Base-by-base conservation (phyloP, 495 filamentous ascomycete genomes). In the Xylaria intraflava region DNA sequence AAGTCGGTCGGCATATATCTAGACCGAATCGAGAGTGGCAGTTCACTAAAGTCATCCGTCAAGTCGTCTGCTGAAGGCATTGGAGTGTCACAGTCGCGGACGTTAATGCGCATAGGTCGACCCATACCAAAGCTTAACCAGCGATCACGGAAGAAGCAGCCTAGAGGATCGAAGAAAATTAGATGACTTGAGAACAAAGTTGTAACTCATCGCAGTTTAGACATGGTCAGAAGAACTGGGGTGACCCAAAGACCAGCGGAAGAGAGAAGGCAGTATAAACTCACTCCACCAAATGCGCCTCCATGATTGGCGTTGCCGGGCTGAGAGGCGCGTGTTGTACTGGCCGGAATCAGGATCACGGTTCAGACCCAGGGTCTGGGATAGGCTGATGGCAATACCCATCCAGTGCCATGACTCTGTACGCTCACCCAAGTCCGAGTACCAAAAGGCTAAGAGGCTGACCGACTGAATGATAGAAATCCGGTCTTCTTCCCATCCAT, bases 371-470 rank as follows among this genome's bases (percentile, higher is more conserved):
- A 63, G 33, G n/a, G 60, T 61, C 23, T 63, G 60, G 20, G 58
- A 53, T 36, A 63, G 26, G 27, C 58, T 49, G 27, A 63, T 57
- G 24, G 60, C 60, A 39, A 63, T 56, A 39, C 60, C 49, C n/a
- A 48, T 60, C 60, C 58, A 60, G 53, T 63, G 51, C 58, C 53
- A 63, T 6, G 60, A 59, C 24, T 56, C 53, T 26, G 54, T 61
- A 12, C 54, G 38, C 36, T 63, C 60, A 46, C 60, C 59, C 5
- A 58, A 47, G 46, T 61, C 58, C 12, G 44, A 38, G 39, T 48
- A 61, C 60, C 60, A 63, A 44, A 61, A 63, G 26, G 42, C 50
- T 17, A 63, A 35, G 19, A 63, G 53, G 2, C 57, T 33, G 1
- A 58, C 48, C 16, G 60, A 63, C 47, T 63, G 60, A 6, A 63